These are phyloP conservation scores for Coemansia sp. DNA, from an alignment of 371 early-diverging fungal species.

Conservation along the genomic window DNA sequence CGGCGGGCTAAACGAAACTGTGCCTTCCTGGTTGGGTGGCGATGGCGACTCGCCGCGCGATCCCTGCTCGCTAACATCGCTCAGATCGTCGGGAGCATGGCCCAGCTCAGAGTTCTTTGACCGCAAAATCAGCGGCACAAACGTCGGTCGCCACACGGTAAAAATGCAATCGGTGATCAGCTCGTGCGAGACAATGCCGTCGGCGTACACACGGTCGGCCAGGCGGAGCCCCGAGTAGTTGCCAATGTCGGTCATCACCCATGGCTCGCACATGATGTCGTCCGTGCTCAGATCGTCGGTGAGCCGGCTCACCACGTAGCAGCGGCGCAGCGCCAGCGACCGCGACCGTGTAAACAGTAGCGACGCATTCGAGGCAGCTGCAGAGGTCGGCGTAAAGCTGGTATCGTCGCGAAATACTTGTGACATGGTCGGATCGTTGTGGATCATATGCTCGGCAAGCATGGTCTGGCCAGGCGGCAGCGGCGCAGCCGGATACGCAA, in stretches of 20 bases:
- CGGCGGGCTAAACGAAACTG: constrained; percentile 11
- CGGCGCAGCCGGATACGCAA: constrained; percentile 23
- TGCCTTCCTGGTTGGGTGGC: not conserved
- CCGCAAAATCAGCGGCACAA: constrained; percentile 34
- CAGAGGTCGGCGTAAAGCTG: not conserved
- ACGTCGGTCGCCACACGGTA: constrained; percentile 48
- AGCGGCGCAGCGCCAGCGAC: constrained; percentile 35
- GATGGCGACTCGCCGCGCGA: not conserved
- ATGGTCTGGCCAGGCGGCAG: constrained; percentile 16
- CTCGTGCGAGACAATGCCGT: constrained; percentile 44
- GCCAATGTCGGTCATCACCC: constrained; percentile 48
- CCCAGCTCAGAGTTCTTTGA: constrained; percentile 8
- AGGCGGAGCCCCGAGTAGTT: constrained; percentile 46
- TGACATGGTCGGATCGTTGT: constrained; percentile 20
- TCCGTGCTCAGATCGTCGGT: constrained; percentile 29
- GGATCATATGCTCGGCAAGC: constrained; percentile 25
- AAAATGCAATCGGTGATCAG: constrained; percentile 45
- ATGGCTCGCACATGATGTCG: constrained; percentile 46
- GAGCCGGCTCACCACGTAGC: constrained; percentile 47
- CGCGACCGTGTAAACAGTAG: constrained; percentile 29
- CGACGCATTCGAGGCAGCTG: constrained; percentile 9
- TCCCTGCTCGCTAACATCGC: constrained; percentile 16
- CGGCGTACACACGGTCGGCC: constrained; percentile 45
- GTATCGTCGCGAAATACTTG: constrained; percentile 12
- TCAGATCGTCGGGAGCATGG: constrained; percentile 1